These are phyloP conservation scores for Aspergillus flavus DNA, from an alignment of 2,329 filamentous ascomycete species.

Conservation along the genomic window DNA sequence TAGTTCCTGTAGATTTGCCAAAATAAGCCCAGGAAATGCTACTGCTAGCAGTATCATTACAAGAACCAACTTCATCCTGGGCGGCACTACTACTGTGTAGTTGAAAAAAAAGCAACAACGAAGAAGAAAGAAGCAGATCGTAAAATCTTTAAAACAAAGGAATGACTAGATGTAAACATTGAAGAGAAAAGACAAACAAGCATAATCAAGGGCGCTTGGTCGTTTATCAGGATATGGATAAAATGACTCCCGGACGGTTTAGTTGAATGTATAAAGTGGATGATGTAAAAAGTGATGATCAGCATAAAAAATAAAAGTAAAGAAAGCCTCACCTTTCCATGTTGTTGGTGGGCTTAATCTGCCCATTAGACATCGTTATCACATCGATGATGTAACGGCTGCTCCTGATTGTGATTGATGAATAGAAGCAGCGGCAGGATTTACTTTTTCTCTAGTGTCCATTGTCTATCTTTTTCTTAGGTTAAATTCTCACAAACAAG, in stretches of 20 bases:
- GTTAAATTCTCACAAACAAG: background rate
- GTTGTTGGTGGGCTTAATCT: background rate
- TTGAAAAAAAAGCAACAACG: background rate
- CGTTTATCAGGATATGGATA: background rate
- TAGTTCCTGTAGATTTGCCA: slow-evolving; percentile 17
- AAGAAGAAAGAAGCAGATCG: background rate
- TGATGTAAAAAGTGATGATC: background rate
- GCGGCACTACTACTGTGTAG: background rate
- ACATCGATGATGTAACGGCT: background rate
- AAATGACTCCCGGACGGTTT: background rate
- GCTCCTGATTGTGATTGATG: too few species aligned
- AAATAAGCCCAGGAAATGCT: slow-evolving; percentile 12
- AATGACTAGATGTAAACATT: background rate
- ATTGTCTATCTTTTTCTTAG: background rate
- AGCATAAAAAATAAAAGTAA: background rate
- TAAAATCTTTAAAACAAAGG: background rate
- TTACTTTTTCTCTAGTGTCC: background rate
- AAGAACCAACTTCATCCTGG: background rate
- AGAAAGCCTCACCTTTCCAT: background rate
- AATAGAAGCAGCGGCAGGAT: background rate
- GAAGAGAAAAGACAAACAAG: background rate
- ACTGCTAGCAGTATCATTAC: slow-evolving; percentile 6
- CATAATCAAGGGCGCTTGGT: background rate
- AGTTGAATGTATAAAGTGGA: background rate
- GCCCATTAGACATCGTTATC: background rate